Conservation (phyloP, 352 stramenopile genomes). For the Phytopythium montanum region DNA sequence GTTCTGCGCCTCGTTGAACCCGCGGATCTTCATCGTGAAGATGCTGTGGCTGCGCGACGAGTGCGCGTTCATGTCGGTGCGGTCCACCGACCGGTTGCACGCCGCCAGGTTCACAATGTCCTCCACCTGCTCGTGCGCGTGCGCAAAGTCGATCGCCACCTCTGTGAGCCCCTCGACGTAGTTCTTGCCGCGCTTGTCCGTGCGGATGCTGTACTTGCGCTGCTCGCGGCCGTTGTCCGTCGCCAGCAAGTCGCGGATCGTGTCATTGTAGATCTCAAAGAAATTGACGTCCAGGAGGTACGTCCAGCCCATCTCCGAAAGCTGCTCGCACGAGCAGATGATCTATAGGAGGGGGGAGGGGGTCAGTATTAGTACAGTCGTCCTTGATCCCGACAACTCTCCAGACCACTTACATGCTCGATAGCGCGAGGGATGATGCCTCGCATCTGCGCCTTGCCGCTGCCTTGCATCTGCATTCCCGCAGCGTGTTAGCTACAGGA, state of each 20-base stretch:
- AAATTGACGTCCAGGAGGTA: conserved; percentile 98
- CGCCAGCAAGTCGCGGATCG: conserved; percentile 96
- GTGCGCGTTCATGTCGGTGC: conserved; percentile 98
- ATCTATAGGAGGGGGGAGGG: conserved; percentile 27
- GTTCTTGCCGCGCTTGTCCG: conserved; percentile 74
- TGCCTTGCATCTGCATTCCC: conserved; percentile 92
- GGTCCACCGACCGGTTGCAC: conserved; percentile 94
- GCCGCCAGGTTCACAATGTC: conserved; percentile 88
- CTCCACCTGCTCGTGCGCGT: conserved; percentile 85
- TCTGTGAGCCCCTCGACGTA: conserved; percentile 89
- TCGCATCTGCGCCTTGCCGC: conserved; percentile 92
- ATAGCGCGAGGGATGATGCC: conserved; percentile 98
- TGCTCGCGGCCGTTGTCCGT: conserved; percentile 35
- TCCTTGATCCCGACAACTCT: not conserved
- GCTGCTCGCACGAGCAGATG: conserved; percentile 68
- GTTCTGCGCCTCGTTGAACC: conserved; percentile 86
- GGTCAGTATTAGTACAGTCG: not conserved
- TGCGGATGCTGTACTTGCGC: conserved; percentile 81
- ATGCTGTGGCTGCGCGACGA: conserved; percentile 97
- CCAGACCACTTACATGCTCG: conserved; percentile 46
- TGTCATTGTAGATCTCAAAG: conserved; percentile 99
- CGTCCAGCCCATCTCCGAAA: conserved; percentile 89
- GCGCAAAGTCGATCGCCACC: conserved; percentile 67
- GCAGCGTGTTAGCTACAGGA: not conserved
- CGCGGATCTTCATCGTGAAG: conserved; percentile 94